phyloP scores from a whole-genome alignment of 2,329 filamentous ascomycete species.

The Sporothrix sp. region DNA sequence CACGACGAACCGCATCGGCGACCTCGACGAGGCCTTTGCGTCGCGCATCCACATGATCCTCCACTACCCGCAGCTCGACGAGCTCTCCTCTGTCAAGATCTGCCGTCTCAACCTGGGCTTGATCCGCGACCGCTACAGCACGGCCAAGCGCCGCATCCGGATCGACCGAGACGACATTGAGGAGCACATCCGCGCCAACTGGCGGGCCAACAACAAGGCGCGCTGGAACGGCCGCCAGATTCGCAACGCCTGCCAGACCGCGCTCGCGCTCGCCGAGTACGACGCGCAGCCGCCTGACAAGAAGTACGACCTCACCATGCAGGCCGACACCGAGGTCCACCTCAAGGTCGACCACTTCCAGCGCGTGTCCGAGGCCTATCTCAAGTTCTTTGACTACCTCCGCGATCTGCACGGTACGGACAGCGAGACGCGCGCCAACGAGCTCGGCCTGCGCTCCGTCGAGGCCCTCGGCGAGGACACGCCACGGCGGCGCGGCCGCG shows the following conservation, averaged over 20 bases:
- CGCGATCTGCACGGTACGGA: not conserved
- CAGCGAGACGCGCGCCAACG: not conserved
- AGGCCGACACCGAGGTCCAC: constrained; percentile 2
- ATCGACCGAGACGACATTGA: not conserved
- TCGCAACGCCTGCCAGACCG: not conserved
- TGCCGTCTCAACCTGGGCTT: constrained; percentile 11
- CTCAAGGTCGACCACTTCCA: constrained; percentile 11
- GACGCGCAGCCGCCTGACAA: not conserved
- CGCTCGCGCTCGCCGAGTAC: not conserved
- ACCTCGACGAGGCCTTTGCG: constrained; percentile 22
- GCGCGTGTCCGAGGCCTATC: constrained; percentile 15
- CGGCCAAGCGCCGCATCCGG: not conserved
- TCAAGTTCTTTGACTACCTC: constrained; percentile 10
- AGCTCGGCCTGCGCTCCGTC: not conserved
- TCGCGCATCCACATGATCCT: constrained; percentile 31
- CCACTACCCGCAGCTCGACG: constrained; percentile 24
- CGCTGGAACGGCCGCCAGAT: not conserved
- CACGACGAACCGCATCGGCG: constrained; percentile 18
- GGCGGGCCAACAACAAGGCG: not conserved
- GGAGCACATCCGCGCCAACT: not conserved
- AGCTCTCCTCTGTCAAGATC: constrained; percentile 20
- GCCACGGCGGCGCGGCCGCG: not conserved
- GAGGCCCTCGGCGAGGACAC: not conserved
- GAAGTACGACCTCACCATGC: not conserved
- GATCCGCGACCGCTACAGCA: not conserved